Evolutionary conservation across 345 rosid genomes (phyloP), one percentile per base, ranked within the genome.

Genomic region (Hibiscus trionum): DNA sequence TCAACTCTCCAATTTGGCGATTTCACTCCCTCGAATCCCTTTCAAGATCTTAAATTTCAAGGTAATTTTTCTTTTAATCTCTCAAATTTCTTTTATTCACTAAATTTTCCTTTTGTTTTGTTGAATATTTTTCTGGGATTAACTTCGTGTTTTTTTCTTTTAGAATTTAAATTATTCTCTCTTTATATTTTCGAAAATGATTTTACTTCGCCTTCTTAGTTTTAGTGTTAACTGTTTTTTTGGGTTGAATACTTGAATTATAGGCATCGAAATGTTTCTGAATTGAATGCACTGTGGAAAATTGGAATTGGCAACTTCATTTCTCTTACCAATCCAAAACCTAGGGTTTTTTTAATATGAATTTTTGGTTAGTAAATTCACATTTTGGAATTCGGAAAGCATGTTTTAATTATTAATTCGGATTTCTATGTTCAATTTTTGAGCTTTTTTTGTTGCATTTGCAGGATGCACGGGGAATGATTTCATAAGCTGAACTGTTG

Each of bases 1-100:
- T 50, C 7, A 50, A 16, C 19, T 50, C 56, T 50, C 56, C 19
- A 5, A 16, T 50, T 50, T 42, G 11, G 46, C 46, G 11, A 42
- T 42, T 42, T 56, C 72, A 24, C 46, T 72, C 72, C 79, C 77
- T 72, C 79, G 74, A 74, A 76, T 59, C 50, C 68, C 46, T 61
- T 72, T 72, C 15, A 63, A 37, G 69, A 62, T 79, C 63, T 66
- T 58, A 73, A 17, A 19, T 56, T 56, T 56, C 11, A 8, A 73
- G 74, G 46, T 46, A 7, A 7, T 50, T 73, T 64, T 53, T 37
- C n/a, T 50, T 71, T 56, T 59, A 9, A 71, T 59, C 66, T 59
- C 24, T 44, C 26, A 47, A 24, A 12, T 55, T 55, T 17, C 59
- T 19, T 7, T 26, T 2, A 14, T 66, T 47, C 16, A 7, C 7